Evolutionary conservation across 495 filamentous ascomycete species (phyloP).

Genomic region (Penicillium steckii): DNA sequence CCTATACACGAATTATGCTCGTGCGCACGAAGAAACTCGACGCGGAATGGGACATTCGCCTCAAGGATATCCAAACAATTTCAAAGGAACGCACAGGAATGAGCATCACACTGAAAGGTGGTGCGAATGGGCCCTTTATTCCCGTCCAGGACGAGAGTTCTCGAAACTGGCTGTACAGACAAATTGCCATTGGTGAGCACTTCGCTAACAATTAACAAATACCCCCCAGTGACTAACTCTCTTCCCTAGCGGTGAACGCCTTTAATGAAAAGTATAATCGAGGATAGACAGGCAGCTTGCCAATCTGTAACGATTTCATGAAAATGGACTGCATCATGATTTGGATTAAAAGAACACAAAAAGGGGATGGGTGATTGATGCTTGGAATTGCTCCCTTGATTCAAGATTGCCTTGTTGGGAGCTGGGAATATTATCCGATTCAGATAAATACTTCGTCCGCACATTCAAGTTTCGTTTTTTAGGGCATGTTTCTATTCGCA

Average conservation of each 20-base stretch:
- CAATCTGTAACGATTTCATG: conserved; percentile 25
- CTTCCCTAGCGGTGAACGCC: conserved; percentile 58
- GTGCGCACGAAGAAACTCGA: conserved; percentile 79
- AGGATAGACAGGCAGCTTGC: conserved; percentile 34
- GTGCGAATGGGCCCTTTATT: conserved; percentile 91
- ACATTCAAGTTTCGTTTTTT: too few relatives aligned
- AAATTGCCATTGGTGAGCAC: conserved; percentile 59
- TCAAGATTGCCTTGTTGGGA: too few relatives aligned
- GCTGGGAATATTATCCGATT: too few relatives aligned
- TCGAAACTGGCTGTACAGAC: conserved; percentile 81
- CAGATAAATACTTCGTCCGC: too few relatives aligned
- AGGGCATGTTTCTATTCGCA: too few relatives aligned
- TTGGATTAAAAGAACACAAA: conserved; percentile 8
- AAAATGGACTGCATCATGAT: conserved; percentile 17
- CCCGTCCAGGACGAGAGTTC: conserved; percentile 86
- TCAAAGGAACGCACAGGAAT: conserved; percentile 94
- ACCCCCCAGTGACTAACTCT: conserved; percentile 15
- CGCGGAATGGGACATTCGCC: conserved; percentile 91
- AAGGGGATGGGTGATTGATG: too few relatives aligned
- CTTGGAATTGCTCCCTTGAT: too few relatives aligned
- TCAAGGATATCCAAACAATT: conserved; percentile 96
- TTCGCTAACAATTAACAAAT: neutral
- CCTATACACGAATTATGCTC: conserved; percentile 88
- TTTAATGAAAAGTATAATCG: conserved; percentile 72
- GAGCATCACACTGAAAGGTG: conserved; percentile 81